These are phyloP conservation scores for Taiozyma sp. DNA, from an alignment of 1,139 yeast species.

Conservation along the genomic window DNA sequence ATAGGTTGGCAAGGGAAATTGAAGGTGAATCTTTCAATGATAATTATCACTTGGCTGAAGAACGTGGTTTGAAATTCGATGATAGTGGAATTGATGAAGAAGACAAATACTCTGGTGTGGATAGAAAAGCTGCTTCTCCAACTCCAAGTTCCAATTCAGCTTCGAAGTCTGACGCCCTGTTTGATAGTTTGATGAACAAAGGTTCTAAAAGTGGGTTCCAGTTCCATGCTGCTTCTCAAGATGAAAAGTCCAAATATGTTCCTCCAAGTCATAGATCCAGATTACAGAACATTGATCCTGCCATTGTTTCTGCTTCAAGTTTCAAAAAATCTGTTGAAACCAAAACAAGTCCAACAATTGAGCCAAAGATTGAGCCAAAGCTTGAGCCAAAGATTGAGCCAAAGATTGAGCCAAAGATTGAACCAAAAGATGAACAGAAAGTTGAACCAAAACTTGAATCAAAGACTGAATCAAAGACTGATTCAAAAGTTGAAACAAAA, in stretches of 20 bases:
- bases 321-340: not conserved
- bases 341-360: not conserved
- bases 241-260: constrained; percentile 31
- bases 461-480: not conserved
- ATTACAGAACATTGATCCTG: constrained; percentile 68
- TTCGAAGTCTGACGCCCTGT: constrained; percentile 54
- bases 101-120: constrained; percentile 92
- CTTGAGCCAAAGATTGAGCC: not conserved
- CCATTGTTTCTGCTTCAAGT: constrained; percentile 50
- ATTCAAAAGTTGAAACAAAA: not conserved
- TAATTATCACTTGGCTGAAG: constrained; percentile 84
- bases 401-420: not conserved
- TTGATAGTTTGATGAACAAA: constrained; percentile 49
- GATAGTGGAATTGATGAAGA: constrained; percentile 93
- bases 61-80: constrained; percentile 65
- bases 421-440: not conserved
- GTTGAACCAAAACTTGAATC: not conserved
- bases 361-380: not conserved
- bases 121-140: constrained; percentile 24
- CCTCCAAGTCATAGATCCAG: constrained; percentile 68
- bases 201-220: constrained; percentile 14
- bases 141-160: constrained; percentile 13
- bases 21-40: constrained; percentile 58
- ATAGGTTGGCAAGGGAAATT: constrained; percentile 75
- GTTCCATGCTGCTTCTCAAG: constrained; percentile 5